phyloP scores from a whole-genome alignment of 208 protist genomes.

The Trypanosoma mega region DNA sequence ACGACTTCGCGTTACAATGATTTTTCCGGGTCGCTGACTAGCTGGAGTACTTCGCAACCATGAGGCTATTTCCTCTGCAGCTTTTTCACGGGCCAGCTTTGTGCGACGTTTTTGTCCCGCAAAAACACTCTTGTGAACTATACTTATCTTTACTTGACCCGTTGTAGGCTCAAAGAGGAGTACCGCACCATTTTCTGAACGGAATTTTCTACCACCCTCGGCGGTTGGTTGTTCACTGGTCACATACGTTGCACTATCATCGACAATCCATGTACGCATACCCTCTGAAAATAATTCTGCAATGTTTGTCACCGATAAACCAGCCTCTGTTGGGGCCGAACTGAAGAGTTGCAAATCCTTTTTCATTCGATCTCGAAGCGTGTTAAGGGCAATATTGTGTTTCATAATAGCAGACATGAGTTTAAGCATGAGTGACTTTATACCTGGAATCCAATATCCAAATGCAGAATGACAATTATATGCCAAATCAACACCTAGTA shows the following conservation, averaged over 20 bases:
- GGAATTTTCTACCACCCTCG: constrained; percentile 98
- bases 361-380: constrained; percentile 99
- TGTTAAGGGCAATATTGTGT: constrained; percentile 99
- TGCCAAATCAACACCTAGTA: constrained; percentile 99
- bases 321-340: constrained; percentile 99
- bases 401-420: constrained; percentile 99
- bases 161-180: constrained; percentile 99
- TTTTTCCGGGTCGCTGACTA: constrained; percentile 99
- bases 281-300: constrained; percentile 99
- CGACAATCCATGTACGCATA: constrained; percentile 99
- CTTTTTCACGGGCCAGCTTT: constrained; percentile 99
- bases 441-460: constrained; percentile 98
- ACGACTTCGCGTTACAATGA: constrained; percentile 99
- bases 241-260: constrained; percentile 99
- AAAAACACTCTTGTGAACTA: constrained; percentile 99
- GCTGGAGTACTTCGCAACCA: constrained; percentile 98
- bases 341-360: constrained; percentile 99
- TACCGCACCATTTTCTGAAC: constrained; percentile 98
- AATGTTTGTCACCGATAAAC: constrained; percentile 98
- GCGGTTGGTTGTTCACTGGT: constrained; percentile 99
- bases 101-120: constrained; percentile 99
- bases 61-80: constrained; percentile 99
- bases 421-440: constrained; percentile 97
- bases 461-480: constrained; percentile 99
- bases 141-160: constrained; percentile 99